Percentiles rank a stretch among this genome's conserved stretches.
These are phyloP conservation scores for Fraxinus angustifolia DNA, from an alignment of 305 asterid species.

Conservation along the genomic window DNA sequence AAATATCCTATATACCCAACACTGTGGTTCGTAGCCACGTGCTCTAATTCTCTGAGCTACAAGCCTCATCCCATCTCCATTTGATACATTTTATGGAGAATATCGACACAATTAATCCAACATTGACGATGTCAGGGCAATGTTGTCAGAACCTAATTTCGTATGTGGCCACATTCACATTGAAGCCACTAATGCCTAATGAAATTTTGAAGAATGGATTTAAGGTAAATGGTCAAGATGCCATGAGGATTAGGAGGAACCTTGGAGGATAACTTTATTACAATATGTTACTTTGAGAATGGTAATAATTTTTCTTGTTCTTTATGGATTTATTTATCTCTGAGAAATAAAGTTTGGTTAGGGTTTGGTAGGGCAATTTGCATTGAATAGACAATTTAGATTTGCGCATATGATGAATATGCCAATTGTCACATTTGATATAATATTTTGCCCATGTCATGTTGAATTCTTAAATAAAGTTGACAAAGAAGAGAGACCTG, in stretches of 20 bases:
- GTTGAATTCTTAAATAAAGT: neutral
- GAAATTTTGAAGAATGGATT: constrained; percentile 42
- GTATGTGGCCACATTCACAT: constrained; percentile 26
- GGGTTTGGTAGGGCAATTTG: constrained; percentile 8
- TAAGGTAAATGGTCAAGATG: constrained; percentile 40
- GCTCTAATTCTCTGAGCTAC: no score
- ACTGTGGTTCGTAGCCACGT: no score
- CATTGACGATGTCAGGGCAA: constrained; percentile 38
- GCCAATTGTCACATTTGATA: constrained; percentile 21
- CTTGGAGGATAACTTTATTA: constrained; percentile 39
- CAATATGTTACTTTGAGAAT: neutral
- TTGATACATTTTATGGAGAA: constrained; percentile 47
- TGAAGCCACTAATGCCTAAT: constrained; percentile 27
- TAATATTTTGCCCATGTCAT: neutral
- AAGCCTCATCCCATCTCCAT: no score
- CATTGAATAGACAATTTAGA: neutral
- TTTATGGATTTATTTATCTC: constrained; percentile 4
- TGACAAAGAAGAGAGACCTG: no score
- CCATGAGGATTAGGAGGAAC: constrained; percentile 35
- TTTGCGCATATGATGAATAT: constrained; percentile 15
- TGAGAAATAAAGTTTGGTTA: constrained; percentile 20
- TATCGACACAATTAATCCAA: constrained; percentile 29
- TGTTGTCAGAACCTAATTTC: constrained; percentile 60
- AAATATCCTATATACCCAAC: no score
- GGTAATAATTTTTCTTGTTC: neutral